phyloP scores from a whole-genome alignment of 2,329 filamentous ascomycete genomes.

The Plenodomus biglobosus region DNA sequence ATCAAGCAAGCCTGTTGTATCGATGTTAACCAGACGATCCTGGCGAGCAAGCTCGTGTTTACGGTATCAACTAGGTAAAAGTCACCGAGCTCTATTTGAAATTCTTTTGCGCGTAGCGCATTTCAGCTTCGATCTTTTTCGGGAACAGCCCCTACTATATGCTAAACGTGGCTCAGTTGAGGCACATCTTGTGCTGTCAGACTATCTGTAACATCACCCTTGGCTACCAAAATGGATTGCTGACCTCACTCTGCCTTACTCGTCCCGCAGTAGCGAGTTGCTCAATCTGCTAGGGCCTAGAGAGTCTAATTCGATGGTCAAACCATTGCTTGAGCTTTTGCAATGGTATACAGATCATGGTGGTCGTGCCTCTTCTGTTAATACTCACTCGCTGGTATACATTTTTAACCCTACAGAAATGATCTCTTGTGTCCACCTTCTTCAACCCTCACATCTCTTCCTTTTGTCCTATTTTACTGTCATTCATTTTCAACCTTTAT shows the following conservation, averaged over 20 bases:
- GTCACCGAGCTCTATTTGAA: too few relatives aligned
- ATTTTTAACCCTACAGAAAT: not conserved
- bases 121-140: not conserved
- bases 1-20: too few relatives aligned
- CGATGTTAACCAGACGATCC: too few relatives aligned
- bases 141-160: conserved; percentile 1
- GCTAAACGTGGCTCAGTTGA: conserved; percentile 4
- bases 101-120: not conserved
- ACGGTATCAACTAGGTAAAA: too few relatives aligned
- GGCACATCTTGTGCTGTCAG: conserved; percentile 9
- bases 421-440: not conserved
- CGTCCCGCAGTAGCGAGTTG: conserved; percentile 8
- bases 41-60: too few relatives aligned
- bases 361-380: not conserved
- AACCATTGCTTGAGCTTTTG: not conserved
- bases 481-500: not conserved
- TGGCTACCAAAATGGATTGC: not conserved
- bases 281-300: conserved; percentile 1
- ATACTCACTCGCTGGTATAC: not conserved
- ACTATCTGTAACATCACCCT: conserved; percentile 1
- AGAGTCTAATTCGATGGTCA: not conserved
- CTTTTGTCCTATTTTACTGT: not conserved
- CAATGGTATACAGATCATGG: not conserved
- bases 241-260: conserved; percentile 5
- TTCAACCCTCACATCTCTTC: not conserved